phyloP scores from a whole-genome alignment of 768 basidiomycete genomes.

The Mycena capillaripes region DNA sequence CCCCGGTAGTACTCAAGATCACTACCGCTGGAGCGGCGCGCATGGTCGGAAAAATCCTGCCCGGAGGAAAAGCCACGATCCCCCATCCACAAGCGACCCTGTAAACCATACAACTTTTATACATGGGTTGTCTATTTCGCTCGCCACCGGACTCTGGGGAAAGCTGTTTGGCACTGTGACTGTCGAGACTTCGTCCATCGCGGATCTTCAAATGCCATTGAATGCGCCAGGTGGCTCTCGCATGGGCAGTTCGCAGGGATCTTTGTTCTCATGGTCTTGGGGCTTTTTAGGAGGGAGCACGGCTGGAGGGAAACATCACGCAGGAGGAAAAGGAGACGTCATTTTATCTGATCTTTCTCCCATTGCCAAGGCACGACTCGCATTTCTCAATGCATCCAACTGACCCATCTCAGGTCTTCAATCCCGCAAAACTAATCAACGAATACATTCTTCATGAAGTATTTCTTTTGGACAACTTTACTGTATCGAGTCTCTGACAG shows the following conservation, averaged over 20 bases:
- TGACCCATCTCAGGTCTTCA: neutral
- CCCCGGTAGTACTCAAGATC: neutral
- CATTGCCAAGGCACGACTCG: neutral
- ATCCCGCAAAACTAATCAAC: neutral
- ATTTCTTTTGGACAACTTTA: neutral
- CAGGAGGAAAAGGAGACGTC: neutral
- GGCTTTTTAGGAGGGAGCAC: too few species aligned
- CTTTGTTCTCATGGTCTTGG: neutral
- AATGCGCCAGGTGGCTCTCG: too few species aligned
- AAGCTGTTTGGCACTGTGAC: too few species aligned
- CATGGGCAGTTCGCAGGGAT: too few species aligned
- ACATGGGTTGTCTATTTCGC: neutral
- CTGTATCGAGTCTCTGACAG: neutral
- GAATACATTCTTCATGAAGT: neutral
- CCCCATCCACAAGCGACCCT: neutral
- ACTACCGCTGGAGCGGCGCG: neutral
- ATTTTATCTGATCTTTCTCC: neutral
- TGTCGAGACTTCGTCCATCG: too few species aligned
- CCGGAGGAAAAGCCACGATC: neutral
- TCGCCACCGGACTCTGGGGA: neutral
- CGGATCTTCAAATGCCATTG: too few species aligned
- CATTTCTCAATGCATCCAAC: neutral
- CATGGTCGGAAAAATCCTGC: neutral
- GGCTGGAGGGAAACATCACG: neutral
- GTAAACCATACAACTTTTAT: neutral